Evolutionary conservation across 257 asterid genomes (phyloP), one percentile per base, ranked within the genome.

Genomic region (Paulownia fortunei): DNA sequence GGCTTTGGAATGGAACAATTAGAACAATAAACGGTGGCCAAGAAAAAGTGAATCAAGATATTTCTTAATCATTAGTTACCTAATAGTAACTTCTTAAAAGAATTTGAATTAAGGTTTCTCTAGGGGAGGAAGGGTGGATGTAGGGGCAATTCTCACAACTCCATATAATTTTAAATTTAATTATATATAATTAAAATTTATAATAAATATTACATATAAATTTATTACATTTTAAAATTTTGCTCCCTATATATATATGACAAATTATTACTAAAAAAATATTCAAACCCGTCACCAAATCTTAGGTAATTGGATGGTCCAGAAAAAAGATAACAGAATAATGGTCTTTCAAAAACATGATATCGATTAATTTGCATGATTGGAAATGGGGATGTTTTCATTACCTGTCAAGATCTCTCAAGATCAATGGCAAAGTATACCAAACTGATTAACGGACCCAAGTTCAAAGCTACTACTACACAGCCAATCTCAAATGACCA

Each of bases 371-470:
- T 59, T 2, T 26, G 37, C 54, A 63, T 7, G 19, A 63, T 21
- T 49, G 65, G 46, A 32, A 74, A 27, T n/a, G 19, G 27, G 42
- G 21, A 64, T 64, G 54, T 75, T 64, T 12, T 3, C 13, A 27
- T 6, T 34, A 16, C 42, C 46, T 62, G 69, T 13, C 69, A 26
- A 60, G 9, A 61, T 46, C 37, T 26, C 42, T 34, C 27, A 63
- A 51, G 18, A 65, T 72, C 32, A 37, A 26, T 73, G 47, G 34
- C 36, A 16, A 64, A 19, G 41, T 36, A 12, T n/a, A 72, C n/a
- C 67, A 72, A 18, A 34, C n/a, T 39, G 46, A 39, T 39, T 39
- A 39, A 39, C 44, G 73, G 72, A 49, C 42, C 19, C 55, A 63
- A 47, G 56, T 47, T 18, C 39, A 55, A 77, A 56, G n/a, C n/a